Evolutionary conservation across 164 flowering plant genomes (phyloP).

Genomic region (Liriodendron chinense): DNA sequence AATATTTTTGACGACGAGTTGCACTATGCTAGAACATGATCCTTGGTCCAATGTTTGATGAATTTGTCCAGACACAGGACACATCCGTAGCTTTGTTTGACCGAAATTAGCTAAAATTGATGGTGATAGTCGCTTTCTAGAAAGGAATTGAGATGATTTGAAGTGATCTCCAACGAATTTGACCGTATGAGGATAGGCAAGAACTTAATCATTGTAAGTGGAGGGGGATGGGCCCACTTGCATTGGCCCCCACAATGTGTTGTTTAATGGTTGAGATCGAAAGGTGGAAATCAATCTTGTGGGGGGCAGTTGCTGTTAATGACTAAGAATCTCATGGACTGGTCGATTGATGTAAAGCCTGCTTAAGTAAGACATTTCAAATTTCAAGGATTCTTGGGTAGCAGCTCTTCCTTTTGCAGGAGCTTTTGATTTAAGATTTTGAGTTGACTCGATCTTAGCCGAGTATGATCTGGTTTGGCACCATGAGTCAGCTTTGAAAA

Average conservation of each 20-base stretch:
- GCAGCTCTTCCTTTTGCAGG: too few species aligned
- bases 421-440: too few species aligned
- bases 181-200: neutral
- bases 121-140: too few species aligned
- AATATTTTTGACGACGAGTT: constrained; percentile 7
- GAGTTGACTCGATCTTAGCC: too few species aligned
- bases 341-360: constrained; percentile 7
- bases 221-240: neutral
- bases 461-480: too few species aligned
- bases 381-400: too few species aligned
- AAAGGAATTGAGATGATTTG: neutral
- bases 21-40: constrained; percentile 14
- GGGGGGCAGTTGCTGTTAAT: neutral
- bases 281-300: neutral
- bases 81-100: too few species aligned
- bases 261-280: neutral
- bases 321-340: too few species aligned
- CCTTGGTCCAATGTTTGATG: neutral
- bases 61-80: too few species aligned
- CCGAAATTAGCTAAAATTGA: too few species aligned
- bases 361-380: neutral
- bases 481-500: too few species aligned
- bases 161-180: neutral
- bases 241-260: neutral
- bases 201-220: neutral